phyloP scores from a whole-genome alignment of 2,329 filamentous ascomycete genomes.

The Zasmidium angulare region DNA sequence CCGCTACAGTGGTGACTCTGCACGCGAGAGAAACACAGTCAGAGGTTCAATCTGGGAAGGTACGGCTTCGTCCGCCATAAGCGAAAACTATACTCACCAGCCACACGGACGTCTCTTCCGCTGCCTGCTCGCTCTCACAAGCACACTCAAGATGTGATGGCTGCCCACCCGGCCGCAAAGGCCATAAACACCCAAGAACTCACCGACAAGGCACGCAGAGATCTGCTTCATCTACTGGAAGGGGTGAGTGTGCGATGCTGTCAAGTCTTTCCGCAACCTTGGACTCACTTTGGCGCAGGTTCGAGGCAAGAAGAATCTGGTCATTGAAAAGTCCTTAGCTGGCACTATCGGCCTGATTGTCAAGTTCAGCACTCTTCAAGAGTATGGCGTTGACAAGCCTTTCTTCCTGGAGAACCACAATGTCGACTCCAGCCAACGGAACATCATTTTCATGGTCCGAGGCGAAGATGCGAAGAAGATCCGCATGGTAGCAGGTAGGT shows the following conservation, averaged over 20 bases:
- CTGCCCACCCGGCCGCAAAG: conserved; percentile 56
- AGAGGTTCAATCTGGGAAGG: neutral
- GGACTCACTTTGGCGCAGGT: conserved; percentile 58
- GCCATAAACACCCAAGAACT: conserved; percentile 73
- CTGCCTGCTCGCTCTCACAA: conserved; percentile 2
- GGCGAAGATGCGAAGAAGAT: conserved; percentile 86
- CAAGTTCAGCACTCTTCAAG: conserved; percentile 91
- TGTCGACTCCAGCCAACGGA: conserved; percentile 88
- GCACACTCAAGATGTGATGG: conserved; percentile 33
- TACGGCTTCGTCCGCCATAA: neutral
- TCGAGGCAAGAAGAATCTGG: conserved; percentile 96
- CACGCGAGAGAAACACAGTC: neutral
- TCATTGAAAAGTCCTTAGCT: conserved; percentile 86
- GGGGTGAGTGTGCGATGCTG: conserved; percentile 68
- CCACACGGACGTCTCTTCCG: conserved; percentile 6
- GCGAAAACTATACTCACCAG: neutral
- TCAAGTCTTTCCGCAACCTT: conserved; percentile 1
- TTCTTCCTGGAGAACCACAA: conserved; percentile 97
- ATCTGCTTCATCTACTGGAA: conserved; percentile 88
- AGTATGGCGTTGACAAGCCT: conserved; percentile 96
- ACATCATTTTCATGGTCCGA: conserved; percentile 88
- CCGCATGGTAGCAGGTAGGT: conserved; percentile 79
- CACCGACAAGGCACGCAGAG: conserved; percentile 78
- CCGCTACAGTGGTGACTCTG: neutral
- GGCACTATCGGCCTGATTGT: conserved; percentile 88